phyloP scores from a whole-genome alignment of 148 eudicot genomes.

The Chenopodium berlandieri region DNA sequence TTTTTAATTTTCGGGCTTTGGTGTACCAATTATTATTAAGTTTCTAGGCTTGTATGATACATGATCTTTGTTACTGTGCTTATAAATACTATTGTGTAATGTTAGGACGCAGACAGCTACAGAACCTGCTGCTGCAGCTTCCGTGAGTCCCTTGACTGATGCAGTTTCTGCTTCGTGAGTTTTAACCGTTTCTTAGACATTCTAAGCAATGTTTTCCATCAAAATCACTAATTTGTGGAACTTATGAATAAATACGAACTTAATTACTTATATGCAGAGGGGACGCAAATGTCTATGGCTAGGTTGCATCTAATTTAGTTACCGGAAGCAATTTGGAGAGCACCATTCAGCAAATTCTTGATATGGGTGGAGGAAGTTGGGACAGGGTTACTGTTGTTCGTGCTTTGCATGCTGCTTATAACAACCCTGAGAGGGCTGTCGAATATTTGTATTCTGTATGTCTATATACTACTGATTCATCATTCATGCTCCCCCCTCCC shows the following conservation, averaged over 20 bases:
- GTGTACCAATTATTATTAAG: background rate
- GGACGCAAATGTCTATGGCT: conserved; percentile 63
- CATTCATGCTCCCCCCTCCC: background rate
- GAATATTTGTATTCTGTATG: conserved; percentile 80
- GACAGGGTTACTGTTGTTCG: conserved; percentile 79
- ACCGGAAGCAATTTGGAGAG: conserved; percentile 67
- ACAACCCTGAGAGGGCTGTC: conserved; percentile 94
- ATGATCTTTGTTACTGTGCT: background rate
- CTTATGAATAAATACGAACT: background rate
- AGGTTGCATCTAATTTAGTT: conserved; percentile 83
- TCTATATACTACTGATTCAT: background rate
- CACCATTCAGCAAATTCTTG: conserved; percentile 76
- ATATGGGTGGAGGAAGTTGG: conserved; percentile 97
- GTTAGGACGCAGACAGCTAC: conserved; percentile 43
- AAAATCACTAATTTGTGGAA: background rate
- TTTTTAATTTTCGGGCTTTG: background rate
- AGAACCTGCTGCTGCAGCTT: conserved; percentile 21
- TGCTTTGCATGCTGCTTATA: conserved; percentile 82
- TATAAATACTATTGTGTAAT: conserved; percentile 5
- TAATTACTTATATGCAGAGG: conserved; percentile 27
- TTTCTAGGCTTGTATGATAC: background rate
- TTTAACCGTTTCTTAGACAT: background rate
- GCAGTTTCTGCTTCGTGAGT: conserved; percentile 53
- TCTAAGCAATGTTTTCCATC: background rate
- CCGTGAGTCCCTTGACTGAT: too few relatives aligned